Base-by-base conservation (phyloP, 257 asterid genomes). In the Plantago ovata region DNA sequence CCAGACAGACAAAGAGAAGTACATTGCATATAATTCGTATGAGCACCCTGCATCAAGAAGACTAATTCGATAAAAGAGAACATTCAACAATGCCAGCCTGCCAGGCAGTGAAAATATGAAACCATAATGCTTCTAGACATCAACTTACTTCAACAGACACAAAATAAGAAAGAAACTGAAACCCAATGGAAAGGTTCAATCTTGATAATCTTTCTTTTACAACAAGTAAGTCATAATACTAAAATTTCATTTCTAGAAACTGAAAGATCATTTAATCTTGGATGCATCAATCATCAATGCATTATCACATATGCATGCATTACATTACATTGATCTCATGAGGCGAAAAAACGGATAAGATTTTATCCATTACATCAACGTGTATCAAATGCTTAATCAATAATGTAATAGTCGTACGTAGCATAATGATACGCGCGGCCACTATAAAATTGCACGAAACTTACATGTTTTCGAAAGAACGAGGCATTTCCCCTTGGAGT, bases 21-120 rank as follows among this genome's bases (percentile, higher is more conserved):
- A 83, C 45, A 61, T 76, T 77, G 66, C 67, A 74, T 47, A 83
- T 73, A 87, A 78, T 89, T 65, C 74, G 72, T 74, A 75, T 77
- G 77, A 82, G 38, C 53, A 69, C 72, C 79, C 89, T 82, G 83
- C 79, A 69, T 57, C 24, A 51, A 45, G 20, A 66, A 53, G 45
- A 16, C 38, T 5, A 11, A 33, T 54, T 46, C 16, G 38, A 52
- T 49, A 19, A 15, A 53, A 24, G 1, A 0, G 58, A 58, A 40
- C 44, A 39, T 33, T 28, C 33, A 28, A 3, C 33, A 28, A 28
- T 3, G 36, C 36, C 36, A 28, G 36, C 7, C 36, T 3, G 36
- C 36, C 36, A 28, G 36, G 36, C 36, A 28, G 3, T 28, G 36
- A 8, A 28, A 28, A 8, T 8, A 28, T 11, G 11, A 11, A 48